phyloP scores from a whole-genome alignment of 1,139 yeast species.

The Wickerhamomyces sp. region DNA sequence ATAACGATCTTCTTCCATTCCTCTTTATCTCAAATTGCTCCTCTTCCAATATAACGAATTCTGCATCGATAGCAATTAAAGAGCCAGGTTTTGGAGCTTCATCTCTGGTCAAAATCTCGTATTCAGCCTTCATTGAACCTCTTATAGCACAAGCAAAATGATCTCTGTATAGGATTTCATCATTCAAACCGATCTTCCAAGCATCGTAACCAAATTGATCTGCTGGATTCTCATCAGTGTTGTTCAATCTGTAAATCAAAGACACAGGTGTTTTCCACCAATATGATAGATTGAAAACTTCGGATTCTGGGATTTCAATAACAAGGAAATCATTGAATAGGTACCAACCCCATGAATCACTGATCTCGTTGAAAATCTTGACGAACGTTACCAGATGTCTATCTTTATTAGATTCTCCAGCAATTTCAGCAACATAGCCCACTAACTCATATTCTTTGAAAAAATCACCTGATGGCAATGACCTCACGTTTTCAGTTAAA shows the following conservation, averaged over 20 bases:
- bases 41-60: conserved; percentile 78
- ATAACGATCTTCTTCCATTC: conserved; percentile 61
- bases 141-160: conserved; percentile 71
- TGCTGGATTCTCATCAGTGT: conserved; percentile 27
- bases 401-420: conserved; percentile 49
- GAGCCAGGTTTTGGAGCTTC: conserved; percentile 76
- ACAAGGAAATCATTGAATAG: conserved; percentile 91
- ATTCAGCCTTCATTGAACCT: conserved; percentile 54
- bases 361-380: conserved; percentile 34
- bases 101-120: conserved; percentile 53
- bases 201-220: conserved; percentile 33
- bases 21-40: conserved; percentile 76
- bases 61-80: conserved; percentile 92
- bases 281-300: conserved; percentile 58
- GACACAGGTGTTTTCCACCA: conserved; percentile 86
- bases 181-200: conserved; percentile 43
- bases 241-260: conserved; percentile 50
- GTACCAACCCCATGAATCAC: conserved; percentile 51
- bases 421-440: conserved; percentile 67
- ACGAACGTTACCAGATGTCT: conserved; percentile 58
- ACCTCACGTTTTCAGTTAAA: conserved; percentile 33
- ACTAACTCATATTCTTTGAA: conserved; percentile 49
- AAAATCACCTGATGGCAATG: conserved; percentile 27
- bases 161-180: conserved; percentile 65
- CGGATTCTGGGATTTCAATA: conserved; percentile 63